These are phyloP conservation scores for Colletotrichum ledebouriae DNA, from an alignment of 2,329 filamentous ascomycete genomes.

Conservation along the genomic window DNA sequence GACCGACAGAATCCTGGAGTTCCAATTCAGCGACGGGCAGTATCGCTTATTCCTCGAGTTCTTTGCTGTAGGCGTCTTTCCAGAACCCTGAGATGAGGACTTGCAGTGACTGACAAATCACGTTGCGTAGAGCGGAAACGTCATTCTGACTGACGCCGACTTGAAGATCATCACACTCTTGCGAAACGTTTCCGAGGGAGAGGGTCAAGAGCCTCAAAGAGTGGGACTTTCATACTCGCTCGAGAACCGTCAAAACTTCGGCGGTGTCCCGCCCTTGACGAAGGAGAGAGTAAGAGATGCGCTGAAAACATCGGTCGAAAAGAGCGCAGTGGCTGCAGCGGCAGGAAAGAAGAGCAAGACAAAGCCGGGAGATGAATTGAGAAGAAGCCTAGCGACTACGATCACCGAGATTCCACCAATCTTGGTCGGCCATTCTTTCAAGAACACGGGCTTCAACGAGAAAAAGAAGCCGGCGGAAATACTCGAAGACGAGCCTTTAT, in stretches of 20 bases:
- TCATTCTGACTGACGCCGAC: conserved; percentile 89
- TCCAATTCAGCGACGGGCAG: conserved; percentile 91
- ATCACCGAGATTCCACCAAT: conserved; percentile 92
- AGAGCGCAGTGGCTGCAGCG: conserved; percentile 63
- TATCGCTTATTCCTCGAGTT: conserved; percentile 94
- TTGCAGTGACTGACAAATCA: not conserved
- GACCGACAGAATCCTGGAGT: conserved; percentile 92
- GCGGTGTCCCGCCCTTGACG: conserved; percentile 80
- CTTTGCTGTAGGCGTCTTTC: conserved; percentile 72
- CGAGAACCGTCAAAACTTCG: conserved; percentile 86
- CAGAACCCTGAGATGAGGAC: not conserved
- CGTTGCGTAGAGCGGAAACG: conserved; percentile 77
- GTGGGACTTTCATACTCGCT: conserved; percentile 84
- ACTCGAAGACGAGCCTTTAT: conserved; percentile 72
- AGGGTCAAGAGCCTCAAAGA: conserved; percentile 85
- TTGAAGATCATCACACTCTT: conserved; percentile 85
- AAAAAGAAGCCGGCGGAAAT: conserved; percentile 76
- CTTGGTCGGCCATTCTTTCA: conserved; percentile 87
- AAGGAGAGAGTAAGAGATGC: conserved; percentile 78
- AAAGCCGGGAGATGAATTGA: conserved; percentile 80
- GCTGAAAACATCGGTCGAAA: conserved; percentile 75
- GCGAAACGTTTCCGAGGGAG: conserved; percentile 83
- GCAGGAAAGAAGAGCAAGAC: conserved; percentile 77
- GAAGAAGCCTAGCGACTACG: conserved; percentile 83
- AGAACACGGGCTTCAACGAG: conserved; percentile 77